Percentiles rank a stretch among this genome's conserved stretches.
Conservation (phyloP, 73 alveolate species). For the Loxodes magnus region DNA sequence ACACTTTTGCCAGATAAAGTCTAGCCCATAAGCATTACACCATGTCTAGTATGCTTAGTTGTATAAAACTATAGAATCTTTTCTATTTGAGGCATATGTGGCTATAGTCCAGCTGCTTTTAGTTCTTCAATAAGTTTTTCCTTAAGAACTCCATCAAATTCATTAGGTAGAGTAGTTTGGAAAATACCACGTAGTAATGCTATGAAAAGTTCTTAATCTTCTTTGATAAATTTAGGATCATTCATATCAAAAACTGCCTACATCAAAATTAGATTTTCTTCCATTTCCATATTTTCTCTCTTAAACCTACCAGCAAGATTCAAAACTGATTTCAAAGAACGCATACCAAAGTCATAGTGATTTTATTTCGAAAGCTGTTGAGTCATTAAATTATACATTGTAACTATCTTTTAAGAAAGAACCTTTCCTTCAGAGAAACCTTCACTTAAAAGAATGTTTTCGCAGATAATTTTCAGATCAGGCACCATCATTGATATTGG, state of each 20-base stretch:
- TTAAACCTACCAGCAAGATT: slow-evolving; percentile 92
- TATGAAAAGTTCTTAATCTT: slow-evolving; percentile 95
- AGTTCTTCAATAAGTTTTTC: slow-evolving; percentile 66
- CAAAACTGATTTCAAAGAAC: slow-evolving; percentile 98
- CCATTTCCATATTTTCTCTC: slow-evolving; percentile 60
- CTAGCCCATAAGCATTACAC: slow-evolving; percentile 98
- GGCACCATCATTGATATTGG: slow-evolving; percentile 99
- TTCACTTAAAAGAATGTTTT: slow-evolving; percentile 87
- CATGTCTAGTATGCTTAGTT: slow-evolving; percentile 84
- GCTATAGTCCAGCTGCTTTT: slow-evolving; percentile 50
- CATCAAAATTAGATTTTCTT: slow-evolving; percentile 79
- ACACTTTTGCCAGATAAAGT: slow-evolving; percentile 98
- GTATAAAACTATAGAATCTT: slow-evolving; percentile 75
- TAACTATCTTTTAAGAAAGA: slow-evolving; percentile 63
- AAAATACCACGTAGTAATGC: slow-evolving; percentile 95
- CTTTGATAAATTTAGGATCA: slow-evolving; percentile 96
- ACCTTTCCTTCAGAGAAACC: slow-evolving; percentile 71
- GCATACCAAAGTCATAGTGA: slow-evolving; percentile 99
- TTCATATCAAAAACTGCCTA: slow-evolving; percentile 98
- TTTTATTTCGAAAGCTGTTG: slow-evolving; percentile 98
- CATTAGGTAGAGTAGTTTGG: slow-evolving; percentile 93
- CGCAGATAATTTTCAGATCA: slow-evolving; percentile 95
- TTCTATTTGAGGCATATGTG: slow-evolving; percentile 35
- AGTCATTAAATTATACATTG: slow-evolving; percentile 84
- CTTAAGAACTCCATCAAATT: slow-evolving; percentile 68